These are phyloP conservation scores for Globisporangium cystogenes DNA, from an alignment of 352 stramenopile genomes.

Conservation along the genomic window DNA sequence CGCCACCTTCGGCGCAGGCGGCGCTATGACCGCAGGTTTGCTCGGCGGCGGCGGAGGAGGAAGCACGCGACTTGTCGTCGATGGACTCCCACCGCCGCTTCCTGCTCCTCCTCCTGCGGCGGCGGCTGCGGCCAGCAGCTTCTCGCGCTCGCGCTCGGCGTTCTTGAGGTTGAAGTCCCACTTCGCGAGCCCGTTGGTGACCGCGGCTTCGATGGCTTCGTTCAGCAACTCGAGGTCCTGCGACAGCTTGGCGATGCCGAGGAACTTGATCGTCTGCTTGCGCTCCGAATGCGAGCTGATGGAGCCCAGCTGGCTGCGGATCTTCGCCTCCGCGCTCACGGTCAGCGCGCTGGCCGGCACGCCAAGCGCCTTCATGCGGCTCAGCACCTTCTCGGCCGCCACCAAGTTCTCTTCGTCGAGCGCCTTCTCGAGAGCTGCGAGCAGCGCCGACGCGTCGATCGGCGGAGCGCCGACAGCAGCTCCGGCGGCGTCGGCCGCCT, in stretches of 20 bases:
- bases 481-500: background rate
- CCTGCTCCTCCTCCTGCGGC: background rate
- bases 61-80: background rate
- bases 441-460: constrained; percentile 32
- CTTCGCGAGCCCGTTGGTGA: constrained; percentile 56
- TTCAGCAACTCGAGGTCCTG: constrained; percentile 62
- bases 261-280: constrained; percentile 74
- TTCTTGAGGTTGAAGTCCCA: constrained; percentile 85
- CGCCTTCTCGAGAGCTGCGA: constrained; percentile 52
- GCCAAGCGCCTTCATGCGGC: constrained; percentile 31
- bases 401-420: constrained; percentile 66
- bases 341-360: constrained; percentile 28
- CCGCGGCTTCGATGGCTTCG: constrained; percentile 58
- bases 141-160: constrained; percentile 59
- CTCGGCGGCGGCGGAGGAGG: background rate
- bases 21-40: constrained; percentile 7
- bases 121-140: constrained; percentile 24
- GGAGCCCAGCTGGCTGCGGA: constrained; percentile 23
- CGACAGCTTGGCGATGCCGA: constrained; percentile 62
- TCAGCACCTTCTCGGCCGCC: constrained; percentile 50
- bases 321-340: constrained; percentile 21
- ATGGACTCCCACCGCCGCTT: background rate
- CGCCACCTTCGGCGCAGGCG: background rate
- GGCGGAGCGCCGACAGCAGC: background rate
- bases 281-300: constrained; percentile 47